Evolutionary conservation across 257 asterid species (phyloP).

Genomic region (Ajuga chamaepitys): DNA sequence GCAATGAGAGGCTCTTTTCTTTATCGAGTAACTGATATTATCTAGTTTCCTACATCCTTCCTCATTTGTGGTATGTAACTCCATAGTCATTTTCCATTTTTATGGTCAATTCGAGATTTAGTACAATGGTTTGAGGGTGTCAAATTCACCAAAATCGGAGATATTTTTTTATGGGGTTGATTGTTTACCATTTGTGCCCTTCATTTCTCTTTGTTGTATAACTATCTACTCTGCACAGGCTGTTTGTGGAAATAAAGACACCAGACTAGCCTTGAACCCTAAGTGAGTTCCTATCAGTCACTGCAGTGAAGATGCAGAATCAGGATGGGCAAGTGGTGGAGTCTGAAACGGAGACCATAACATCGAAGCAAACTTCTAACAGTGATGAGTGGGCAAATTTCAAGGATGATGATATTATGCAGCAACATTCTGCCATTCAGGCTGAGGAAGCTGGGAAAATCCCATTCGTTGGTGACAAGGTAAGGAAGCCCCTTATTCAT

Average conservation of each 20-base stretch:
- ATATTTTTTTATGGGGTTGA: neutral
- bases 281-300: neutral
- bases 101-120: neutral
- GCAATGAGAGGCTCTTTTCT: neutral
- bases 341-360: conserved; percentile 27
- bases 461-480: conserved; percentile 86
- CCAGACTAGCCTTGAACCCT: conserved; percentile 6
- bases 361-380: conserved; percentile 35
- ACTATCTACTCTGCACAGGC: conserved; percentile 5
- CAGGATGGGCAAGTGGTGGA: conserved; percentile 35
- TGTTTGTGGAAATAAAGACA: conserved; percentile 5
- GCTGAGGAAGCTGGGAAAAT: conserved; percentile 69
- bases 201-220: neutral
- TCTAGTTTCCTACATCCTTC: neutral
- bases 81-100: neutral
- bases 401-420: conserved; percentile 72
- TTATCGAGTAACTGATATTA: neutral
- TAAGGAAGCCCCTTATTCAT: conserved; percentile 19
- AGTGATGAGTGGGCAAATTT: conserved; percentile 50
- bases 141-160: neutral
- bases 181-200: neutral
- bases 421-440: conserved; percentile 64
- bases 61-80: neutral
- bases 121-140: neutral
- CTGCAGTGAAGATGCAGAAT: conserved; percentile 38